A percentile compares a stretch with the other conserved stretches of the same genome.
These are phyloP conservation scores for Thielaviopsis euricoi DNA, from an alignment of 2,329 filamentous ascomycete genomes.

Conservation along the genomic window DNA sequence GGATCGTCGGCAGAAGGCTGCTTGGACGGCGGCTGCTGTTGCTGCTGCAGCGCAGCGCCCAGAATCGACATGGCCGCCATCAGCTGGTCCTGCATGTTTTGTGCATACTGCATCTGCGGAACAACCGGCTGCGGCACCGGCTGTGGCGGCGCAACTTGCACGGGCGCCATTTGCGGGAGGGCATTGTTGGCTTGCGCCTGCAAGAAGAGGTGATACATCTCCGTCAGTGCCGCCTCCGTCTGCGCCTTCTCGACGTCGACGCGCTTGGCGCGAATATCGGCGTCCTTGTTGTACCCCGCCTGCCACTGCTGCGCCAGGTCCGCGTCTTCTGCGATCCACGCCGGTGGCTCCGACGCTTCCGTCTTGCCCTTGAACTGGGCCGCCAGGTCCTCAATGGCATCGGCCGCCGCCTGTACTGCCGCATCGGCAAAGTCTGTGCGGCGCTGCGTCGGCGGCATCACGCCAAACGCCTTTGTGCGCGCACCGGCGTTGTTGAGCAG, in stretches of 20 bases:
- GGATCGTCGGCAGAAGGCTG: conserved; percentile 21
- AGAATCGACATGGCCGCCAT: conserved; percentile 10
- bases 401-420: conserved; percentile 25
- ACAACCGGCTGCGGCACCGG: conserved; percentile 12
- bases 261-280: conserved; percentile 19
- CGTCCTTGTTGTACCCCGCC: conserved; percentile 28
- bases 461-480: conserved; percentile 17
- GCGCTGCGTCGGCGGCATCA: conserved; percentile 17
- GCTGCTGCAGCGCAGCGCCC: neutral
- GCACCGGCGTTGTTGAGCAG: conserved; percentile 15
- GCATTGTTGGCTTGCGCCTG: conserved; percentile 5
- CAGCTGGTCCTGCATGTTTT: conserved; percentile 11
- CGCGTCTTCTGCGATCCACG: conserved; percentile 31
- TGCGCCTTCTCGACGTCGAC: conserved; percentile 17
- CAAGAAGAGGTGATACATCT: conserved; percentile 10
- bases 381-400: conserved; percentile 26
- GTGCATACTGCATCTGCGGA: conserved; percentile 10
- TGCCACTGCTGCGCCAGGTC: conserved; percentile 36
- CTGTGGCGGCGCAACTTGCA: conserved; percentile 7
- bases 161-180: conserved; percentile 3
- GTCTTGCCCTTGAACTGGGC: conserved; percentile 28
- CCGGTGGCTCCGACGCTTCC: conserved; percentile 34
- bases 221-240: conserved; percentile 13
- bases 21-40: conserved; percentile 7
- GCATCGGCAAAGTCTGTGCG: conserved; percentile 27